Percentiles rank a stretch among this genome's conserved stretches.
Conservation (phyloP, 1,139 yeast species). For the Yueomyces sp. region DNA sequence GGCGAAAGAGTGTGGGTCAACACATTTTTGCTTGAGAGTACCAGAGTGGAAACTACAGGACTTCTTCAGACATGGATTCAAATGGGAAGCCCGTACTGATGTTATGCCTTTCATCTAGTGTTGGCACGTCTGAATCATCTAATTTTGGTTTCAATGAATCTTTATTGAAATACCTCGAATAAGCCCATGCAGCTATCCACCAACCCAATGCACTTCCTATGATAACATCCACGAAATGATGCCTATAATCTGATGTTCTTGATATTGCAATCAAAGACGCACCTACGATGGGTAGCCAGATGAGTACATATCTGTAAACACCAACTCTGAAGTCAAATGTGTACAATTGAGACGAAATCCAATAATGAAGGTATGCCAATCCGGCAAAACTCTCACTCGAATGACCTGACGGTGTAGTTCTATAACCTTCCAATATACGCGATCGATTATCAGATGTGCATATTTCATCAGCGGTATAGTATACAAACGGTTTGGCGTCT, state of each 20-base stretch:
- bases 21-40: no score
- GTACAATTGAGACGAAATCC: conserved; percentile 51
- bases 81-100: no score
- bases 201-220: conserved; percentile 48
- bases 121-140: conserved; percentile 27
- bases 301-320: conserved; percentile 39
- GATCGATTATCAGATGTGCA: conserved; percentile 41
- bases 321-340: conserved; percentile 34
- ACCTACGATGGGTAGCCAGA: conserved; percentile 35
- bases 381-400: conserved; percentile 58
- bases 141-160: conserved; percentile 27
- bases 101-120: conserved; percentile 5
- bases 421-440: conserved; percentile 50
- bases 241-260: conserved; percentile 69
- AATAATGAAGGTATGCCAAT: conserved; percentile 46
- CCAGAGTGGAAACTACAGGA: no score
- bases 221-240: conserved; percentile 58
- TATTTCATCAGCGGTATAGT: conserved; percentile 45
- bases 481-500: conserved; percentile 33
- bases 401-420: conserved; percentile 75
- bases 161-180: conserved; percentile 33
- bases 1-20: no score
- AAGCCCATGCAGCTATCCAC: conserved; percentile 30
- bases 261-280: conserved; percentile 57
- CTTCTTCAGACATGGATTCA: no score